phyloP scores from a whole-genome alignment of 2,329 filamentous ascomycete species.

The Ophiostoma sp. region DNA sequence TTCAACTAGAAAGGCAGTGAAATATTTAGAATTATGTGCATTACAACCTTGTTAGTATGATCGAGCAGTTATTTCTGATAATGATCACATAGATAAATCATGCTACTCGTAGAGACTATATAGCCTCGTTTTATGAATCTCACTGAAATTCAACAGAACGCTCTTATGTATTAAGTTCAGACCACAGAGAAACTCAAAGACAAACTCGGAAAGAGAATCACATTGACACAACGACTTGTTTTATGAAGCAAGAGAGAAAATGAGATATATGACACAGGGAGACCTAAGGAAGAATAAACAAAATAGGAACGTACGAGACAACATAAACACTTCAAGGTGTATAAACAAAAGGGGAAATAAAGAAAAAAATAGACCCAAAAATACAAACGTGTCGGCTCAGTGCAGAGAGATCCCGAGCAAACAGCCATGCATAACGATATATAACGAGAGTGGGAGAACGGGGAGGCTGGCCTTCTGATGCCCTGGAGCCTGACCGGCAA shows the following conservation, averaged over 20 bases:
- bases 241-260: background rate
- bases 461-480: too few species aligned
- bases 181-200: background rate
- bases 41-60: too few species aligned
- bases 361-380: conserved; percentile 20
- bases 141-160: too few species aligned
- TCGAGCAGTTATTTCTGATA: too few species aligned
- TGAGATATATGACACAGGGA: background rate
- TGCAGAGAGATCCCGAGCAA: background rate
- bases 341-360: conserved; percentile 19
- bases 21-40: background rate
- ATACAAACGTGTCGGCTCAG: conserved; percentile 5
- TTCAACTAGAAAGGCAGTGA: background rate
- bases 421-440: conserved; percentile 2
- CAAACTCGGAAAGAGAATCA: background rate
- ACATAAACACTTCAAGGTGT: conserved; percentile 1
- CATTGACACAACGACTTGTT: background rate
- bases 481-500: too few species aligned
- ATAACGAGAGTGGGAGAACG: background rate
- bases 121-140: too few species aligned
- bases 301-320: conserved; percentile 11
- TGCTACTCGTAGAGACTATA: too few species aligned
- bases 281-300: background rate
- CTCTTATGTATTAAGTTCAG: too few species aligned
- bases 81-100: too few species aligned